Percentiles rank a stretch among this genome's conserved stretches.
Evolutionary conservation across 441 rosid species (phyloP).

Genomic region (Populus tomentosa): DNA sequence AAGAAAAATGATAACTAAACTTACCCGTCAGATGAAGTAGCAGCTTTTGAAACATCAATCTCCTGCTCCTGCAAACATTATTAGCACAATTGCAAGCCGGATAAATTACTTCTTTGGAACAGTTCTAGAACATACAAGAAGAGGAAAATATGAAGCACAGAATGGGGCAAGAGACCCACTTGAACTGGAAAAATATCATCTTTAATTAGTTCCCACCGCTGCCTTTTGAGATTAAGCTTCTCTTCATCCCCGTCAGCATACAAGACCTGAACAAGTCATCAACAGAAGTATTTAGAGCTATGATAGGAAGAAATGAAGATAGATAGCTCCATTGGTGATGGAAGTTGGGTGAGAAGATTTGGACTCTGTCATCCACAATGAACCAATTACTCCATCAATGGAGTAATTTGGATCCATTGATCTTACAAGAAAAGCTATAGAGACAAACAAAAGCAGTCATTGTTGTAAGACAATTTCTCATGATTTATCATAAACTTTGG

Average conservation of each 20-base stretch:
- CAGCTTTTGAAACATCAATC: slow-evolving; percentile 28
- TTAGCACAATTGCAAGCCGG: background rate
- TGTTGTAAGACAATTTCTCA: slow-evolving; percentile 1
- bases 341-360: slow-evolving; percentile 3
- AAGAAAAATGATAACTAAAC: slow-evolving; percentile 18
- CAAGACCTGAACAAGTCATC: slow-evolving; percentile 38
- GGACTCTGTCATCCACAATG: background rate
- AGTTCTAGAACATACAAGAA: background rate
- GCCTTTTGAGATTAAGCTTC: slow-evolving; percentile 37
- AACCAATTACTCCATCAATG: slow-evolving; percentile 6
- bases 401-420: background rate
- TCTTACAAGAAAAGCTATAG: background rate
- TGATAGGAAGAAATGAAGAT: background rate
- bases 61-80: slow-evolving; percentile 29
- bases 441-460: slow-evolving; percentile 6
- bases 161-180: slow-evolving; percentile 25
- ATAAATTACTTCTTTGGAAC: background rate
- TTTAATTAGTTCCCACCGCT: slow-evolving; percentile 46
- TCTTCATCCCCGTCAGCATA: slow-evolving; percentile 71
- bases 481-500: slow-evolving; percentile 3
- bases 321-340: background rate
- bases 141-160: background rate
- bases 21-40: slow-evolving; percentile 39
- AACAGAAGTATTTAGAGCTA: slow-evolving; percentile 5
- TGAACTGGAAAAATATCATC: slow-evolving; percentile 22